Base-by-base conservation (phyloP, 371 early-diverging fungal genomes). In the Mortierella sp. region DNA sequence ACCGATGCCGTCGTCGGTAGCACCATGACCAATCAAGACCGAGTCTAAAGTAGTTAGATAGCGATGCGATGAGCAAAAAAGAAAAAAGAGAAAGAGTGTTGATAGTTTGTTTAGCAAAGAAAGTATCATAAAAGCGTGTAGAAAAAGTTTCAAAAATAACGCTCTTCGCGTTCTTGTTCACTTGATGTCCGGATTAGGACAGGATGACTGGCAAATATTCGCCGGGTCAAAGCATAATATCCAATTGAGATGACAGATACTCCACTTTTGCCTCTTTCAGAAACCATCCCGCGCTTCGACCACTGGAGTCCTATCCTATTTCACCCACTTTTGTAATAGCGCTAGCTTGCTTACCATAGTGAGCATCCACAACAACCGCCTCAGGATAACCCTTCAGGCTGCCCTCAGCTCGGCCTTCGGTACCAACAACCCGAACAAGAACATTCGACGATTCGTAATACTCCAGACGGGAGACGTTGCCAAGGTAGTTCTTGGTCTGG, bases 1-100 rank as follows among this genome's bases (percentile, higher is more conserved):
- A 44, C 94, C 93, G 56, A 97, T 93, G 11, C 97, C 97, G 83
- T 96, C 94, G 82, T 98, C 98, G 18, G 95, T 95, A 27, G 94
- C 96, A 72, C 98, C 98, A 74, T 92, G 89, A 80, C 95, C 94
- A 27, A 94, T 90, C n/a, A 95, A 91, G 0, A 95, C 95, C 38
- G 95, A 93, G 76, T 97, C 93, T 93, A 81, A 44, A 51, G 76
- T 24, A 44, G 35, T 56, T n/a, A 3, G 76, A 72, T 54, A 38
- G 43, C 1, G 21, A 5, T 16, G 32, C 29, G 48, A 74, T 27
- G 2, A 32, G 27, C 18, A 74, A 27, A 41, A 55, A 4, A 2
- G 27, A 56, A 24, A 56, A 16, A 3, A 2, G 6, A 35, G 18
- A 35, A 38, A 24, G 24, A 41, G 38, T 35, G 11, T 14, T 18